Evolutionary conservation across 1,139 yeast genomes (phyloP).

Genomic region (Saccharomyces hybrid): DNA sequence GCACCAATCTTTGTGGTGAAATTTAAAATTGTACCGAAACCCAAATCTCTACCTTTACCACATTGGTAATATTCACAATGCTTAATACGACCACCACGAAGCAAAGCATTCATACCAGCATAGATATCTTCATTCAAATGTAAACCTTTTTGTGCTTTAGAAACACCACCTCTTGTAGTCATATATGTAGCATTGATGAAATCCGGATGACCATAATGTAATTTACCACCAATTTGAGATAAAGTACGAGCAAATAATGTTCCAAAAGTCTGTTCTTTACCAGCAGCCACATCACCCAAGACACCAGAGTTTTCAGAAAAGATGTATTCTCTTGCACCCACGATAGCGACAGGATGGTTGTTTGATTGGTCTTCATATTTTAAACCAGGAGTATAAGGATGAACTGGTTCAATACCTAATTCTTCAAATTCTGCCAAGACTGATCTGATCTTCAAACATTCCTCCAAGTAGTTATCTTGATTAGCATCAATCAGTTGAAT

Average conservation of each 20-base stretch:
- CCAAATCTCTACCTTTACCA: constrained; percentile 58
- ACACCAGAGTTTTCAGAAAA: constrained; percentile 98
- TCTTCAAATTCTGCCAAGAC: no score
- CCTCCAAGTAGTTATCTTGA: no score
- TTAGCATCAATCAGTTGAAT: no score
- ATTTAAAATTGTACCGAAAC: no score
- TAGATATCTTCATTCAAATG: constrained; percentile 98
- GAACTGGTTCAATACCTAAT: no score
- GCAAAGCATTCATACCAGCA: constrained; percentile 96
- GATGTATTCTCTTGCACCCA: constrained; percentile 98
- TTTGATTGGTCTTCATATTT: constrained; percentile 38
- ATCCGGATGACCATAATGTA: constrained; percentile 99
- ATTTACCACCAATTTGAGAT: constrained; percentile 97
- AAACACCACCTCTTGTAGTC: constrained; percentile 99
- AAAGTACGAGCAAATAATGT: constrained; percentile 94
- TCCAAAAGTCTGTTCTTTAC: constrained; percentile 99
- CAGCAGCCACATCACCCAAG: constrained; percentile 99
- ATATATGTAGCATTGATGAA: constrained; percentile 87
- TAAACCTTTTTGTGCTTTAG: constrained; percentile 97
- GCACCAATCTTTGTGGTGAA: no score
- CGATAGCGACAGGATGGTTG: constrained; percentile 86
- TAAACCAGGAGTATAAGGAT: no score
- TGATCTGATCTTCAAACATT: no score
- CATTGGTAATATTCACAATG: constrained; percentile 99
- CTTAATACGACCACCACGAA: constrained; percentile 98